These are phyloP conservation scores for Oryza glaberrima DNA, from an alignment of 176 grass and related monocot species.

Conservation along the genomic window DNA sequence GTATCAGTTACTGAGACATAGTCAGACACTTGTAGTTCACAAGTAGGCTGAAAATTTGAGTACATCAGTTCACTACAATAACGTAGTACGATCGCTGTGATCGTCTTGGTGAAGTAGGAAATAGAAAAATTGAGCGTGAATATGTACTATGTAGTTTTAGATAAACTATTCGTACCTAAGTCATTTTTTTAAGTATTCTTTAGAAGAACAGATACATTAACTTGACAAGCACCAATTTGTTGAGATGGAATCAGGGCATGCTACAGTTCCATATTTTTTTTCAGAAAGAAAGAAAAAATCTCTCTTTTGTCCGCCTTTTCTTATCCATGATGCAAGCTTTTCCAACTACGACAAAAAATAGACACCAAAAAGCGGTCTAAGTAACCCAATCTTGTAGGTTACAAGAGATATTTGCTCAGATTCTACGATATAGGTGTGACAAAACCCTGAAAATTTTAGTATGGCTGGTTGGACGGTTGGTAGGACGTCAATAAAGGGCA, in stretches of 20 bases:
- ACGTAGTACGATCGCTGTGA: background rate
- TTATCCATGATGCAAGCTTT: background rate
- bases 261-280: background rate
- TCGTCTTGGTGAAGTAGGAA: background rate
- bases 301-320: background rate
- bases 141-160: background rate
- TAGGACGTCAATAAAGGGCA: conserved; percentile 44
- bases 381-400: conserved; percentile 31
- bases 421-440: conserved; percentile 57
- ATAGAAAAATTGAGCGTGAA: background rate
- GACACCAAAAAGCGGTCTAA: conserved; percentile 9
- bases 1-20: background rate
- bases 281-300: background rate
- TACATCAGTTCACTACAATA: background rate
- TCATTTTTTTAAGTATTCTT: background rate
- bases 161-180: background rate
- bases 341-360: conserved; percentile 16
- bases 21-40: background rate
- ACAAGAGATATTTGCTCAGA: conserved; percentile 49
- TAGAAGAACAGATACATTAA: background rate
- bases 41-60: background rate
- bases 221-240: conserved; percentile 2
- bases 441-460: conserved; percentile 41
- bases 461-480: conserved; percentile 48
- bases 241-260: background rate